phyloP scores from a whole-genome alignment of 768 basidiomycete species.

The Chiua virens region DNA sequence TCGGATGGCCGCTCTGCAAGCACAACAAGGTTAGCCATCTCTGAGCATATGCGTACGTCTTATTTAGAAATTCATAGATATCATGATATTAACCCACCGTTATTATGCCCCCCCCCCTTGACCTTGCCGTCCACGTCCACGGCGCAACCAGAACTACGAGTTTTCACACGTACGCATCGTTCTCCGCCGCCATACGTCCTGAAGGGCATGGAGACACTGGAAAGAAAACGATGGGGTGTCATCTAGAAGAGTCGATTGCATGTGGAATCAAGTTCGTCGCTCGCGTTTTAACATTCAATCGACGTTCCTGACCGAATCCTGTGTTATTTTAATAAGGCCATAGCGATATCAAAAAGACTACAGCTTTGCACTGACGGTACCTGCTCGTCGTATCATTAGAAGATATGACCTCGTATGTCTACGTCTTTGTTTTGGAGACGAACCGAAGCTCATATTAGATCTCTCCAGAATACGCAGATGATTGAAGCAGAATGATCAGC shows the following conservation, averaged over 20 bases:
- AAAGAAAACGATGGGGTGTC: slow-evolving; percentile 72
- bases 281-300: neutral
- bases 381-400: slow-evolving; percentile 80
- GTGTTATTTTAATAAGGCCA: slow-evolving; percentile 65
- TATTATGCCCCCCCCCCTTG: slow-evolving; percentile 33
- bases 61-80: slow-evolving; percentile 46
- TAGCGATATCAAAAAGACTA: slow-evolving; percentile 64
- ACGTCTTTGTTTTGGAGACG: neutral
- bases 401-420: slow-evolving; percentile 56
- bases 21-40: slow-evolving; percentile 49
- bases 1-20: slow-evolving; percentile 51
- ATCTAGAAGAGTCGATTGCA: slow-evolving; percentile 70
- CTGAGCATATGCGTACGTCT: neutral
- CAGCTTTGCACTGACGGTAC: slow-evolving; percentile 71
- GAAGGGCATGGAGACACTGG: slow-evolving; percentile 45
- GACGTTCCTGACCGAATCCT: neutral
- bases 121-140: slow-evolving; percentile 34
- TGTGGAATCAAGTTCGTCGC: slow-evolving; percentile 63
- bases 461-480: slow-evolving; percentile 4
- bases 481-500: slow-evolving; percentile 19
- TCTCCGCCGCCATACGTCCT: slow-evolving; percentile 51
- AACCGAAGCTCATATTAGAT: neutral
- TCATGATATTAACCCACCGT: slow-evolving; percentile 87
- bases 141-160: slow-evolving; percentile 44
- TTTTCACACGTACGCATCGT: slow-evolving; percentile 87